Evolutionary conservation across 2,329 filamentous ascomycete genomes (phyloP), one percentile per base, ranked within the genome.

Genomic region (Davidsoniella australis): DNA sequence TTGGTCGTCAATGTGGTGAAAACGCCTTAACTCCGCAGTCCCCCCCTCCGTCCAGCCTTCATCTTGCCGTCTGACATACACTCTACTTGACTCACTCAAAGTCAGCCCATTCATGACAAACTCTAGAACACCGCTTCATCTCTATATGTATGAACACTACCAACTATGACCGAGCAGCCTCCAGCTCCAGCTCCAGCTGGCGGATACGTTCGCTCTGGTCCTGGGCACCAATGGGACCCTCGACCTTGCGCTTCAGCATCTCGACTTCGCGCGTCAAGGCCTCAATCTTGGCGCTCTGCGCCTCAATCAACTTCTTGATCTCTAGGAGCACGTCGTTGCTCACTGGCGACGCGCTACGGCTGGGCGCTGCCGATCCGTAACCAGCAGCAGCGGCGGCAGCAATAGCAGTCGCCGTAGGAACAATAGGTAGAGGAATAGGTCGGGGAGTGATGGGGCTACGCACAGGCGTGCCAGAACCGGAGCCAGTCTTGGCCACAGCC

Each of bases 271-370:
- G 64, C 2, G 82, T 75, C 44, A 94, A 66, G 24, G 71, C 69
- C 45, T 71, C 71, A 57, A 93, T 86, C 62, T 87, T 80, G 59
- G 83, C 73, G 45, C 75, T 82, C 65, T 94, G 83, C n/a, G 75
- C 70, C 54, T 70, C 76, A 60, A 94, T 84, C 55, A 86, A 77
- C 67, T 76, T 77, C 65, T 85, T 89, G 66, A 94, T 91, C 58
- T 88, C 75, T 37, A 75, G 69, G 41, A 94, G 72, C 5, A 80
- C 78, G 26, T 76, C 68, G 58, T 81, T 77, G 10, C 85, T 69
- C 6, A 54, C 54, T 5, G 49, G 49, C 44, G 52, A 49, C 17
- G 49, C 43, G 26, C 50, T 49, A 18, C 50, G 50, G 18, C 45
- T 48, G 12, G 50, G 50, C 7, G 26, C 50, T 9, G 45, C 40